Conservation (phyloP, 139 green algal species). For the Coelastrella sp. region DNA sequence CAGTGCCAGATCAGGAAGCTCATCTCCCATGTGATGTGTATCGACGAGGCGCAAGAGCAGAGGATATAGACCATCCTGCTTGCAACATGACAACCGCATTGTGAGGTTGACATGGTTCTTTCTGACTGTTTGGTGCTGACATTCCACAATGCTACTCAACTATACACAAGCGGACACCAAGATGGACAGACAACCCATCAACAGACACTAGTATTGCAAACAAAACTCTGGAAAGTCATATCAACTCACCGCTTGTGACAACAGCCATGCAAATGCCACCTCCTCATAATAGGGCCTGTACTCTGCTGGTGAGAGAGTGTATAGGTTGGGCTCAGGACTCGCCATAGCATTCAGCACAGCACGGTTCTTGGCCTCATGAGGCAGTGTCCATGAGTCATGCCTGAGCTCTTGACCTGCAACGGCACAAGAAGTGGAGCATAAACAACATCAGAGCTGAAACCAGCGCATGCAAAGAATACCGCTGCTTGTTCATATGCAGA, state of each 20-base stretch:
- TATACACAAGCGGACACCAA: too few species aligned
- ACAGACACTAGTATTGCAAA: too few species aligned
- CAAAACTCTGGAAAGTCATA: neutral
- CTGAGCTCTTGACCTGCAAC: conserved; percentile 61
- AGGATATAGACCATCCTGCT: conserved; percentile 61
- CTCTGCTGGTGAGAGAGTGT: conserved; percentile 48
- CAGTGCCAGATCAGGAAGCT: conserved; percentile 29
- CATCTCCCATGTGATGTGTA: neutral
- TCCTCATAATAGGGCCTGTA: conserved; percentile 42
- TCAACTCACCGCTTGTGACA: conserved; percentile 36
- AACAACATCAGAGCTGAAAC: too few species aligned
- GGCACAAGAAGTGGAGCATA: neutral
- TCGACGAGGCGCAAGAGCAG: conserved; percentile 70
- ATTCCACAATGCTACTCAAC: too few species aligned
- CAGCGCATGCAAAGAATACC: too few species aligned
- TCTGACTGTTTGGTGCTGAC: too few species aligned
- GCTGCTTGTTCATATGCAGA: too few species aligned
- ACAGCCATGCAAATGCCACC: conserved; percentile 4
- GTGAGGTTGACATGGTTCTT: too few species aligned
- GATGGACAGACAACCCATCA: too few species aligned
- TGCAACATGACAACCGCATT: neutral
- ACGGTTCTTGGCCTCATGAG: conserved; percentile 11
- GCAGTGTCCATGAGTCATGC: conserved; percentile 42
- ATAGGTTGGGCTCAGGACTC: conserved; percentile 50
- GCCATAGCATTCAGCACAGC: conserved; percentile 17